phyloP scores from a whole-genome alignment of 306 rosid genomes.

The Begonia loranthoides region DNA sequence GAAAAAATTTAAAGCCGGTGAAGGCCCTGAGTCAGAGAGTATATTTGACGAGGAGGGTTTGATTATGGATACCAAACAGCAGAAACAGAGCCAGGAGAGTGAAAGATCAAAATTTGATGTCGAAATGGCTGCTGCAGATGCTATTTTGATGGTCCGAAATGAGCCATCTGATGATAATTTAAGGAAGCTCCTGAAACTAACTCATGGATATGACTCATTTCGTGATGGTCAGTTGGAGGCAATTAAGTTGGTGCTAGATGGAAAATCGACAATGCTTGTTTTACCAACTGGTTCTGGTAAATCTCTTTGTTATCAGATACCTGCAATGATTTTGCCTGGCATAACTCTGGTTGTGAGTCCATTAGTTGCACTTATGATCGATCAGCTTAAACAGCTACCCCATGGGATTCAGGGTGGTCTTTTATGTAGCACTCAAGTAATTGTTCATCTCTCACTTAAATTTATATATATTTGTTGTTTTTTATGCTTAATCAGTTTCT shows the following conservation, averaged over 20 bases:
- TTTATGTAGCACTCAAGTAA: constrained; percentile 67
- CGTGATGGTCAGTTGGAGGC: constrained; percentile 83
- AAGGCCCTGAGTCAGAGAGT: constrained; percentile 13
- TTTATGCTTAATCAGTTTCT: not conserved
- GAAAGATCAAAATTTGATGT: constrained; percentile 22
- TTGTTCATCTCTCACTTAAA: constrained; percentile 5
- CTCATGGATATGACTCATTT: constrained; percentile 58
- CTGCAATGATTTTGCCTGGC: constrained; percentile 72
- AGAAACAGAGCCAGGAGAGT: constrained; percentile 19
- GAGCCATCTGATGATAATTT: constrained; percentile 61
- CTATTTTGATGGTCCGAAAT: constrained; percentile 21
- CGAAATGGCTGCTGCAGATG: constrained; percentile 24
- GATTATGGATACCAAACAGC: constrained; percentile 15
- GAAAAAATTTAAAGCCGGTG: constrained; percentile 17
- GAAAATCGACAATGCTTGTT: constrained; percentile 67
- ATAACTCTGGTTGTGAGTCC: constrained; percentile 82
- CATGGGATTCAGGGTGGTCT: constrained; percentile 60
- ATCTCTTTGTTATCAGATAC: constrained; percentile 82
- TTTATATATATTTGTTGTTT: not conserved
- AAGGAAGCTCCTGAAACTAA: constrained; percentile 38
- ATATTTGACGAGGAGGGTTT: constrained; percentile 28
- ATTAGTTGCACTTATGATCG: constrained; percentile 82
- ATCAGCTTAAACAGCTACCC: constrained; percentile 80
- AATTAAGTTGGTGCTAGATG: constrained; percentile 55
- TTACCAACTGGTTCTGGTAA: constrained; percentile 95